Conservation (phyloP, 1,139 yeast species). For the Petasospora rhodanensis region DNA sequence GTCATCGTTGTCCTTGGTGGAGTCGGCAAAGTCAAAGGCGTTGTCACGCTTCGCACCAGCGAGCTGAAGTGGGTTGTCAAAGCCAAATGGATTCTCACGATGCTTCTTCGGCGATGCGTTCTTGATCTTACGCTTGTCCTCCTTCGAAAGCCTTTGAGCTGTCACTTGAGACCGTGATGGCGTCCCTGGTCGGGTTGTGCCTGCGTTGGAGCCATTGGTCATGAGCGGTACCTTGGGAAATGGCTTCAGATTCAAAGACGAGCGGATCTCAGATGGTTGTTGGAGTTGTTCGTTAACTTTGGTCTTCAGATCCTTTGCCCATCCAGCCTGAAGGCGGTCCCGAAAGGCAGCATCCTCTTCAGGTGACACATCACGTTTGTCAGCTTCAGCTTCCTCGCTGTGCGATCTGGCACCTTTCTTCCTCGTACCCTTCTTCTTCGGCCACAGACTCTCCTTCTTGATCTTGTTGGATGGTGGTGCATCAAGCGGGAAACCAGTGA, state of each 20-base stretch:
- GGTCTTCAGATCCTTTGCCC: slow-evolving; percentile 31
- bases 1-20: slow-evolving; percentile 60
- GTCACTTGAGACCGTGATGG: too few relatives aligned
- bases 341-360: too few relatives aligned
- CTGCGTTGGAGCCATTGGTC: too few relatives aligned
- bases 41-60: slow-evolving; percentile 25
- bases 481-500: slow-evolving; percentile 67
- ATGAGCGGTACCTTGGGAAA: too few relatives aligned
- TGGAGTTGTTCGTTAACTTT: slow-evolving; percentile 33
- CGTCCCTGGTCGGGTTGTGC: too few relatives aligned
- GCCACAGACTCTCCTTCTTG: slow-evolving; percentile 49
- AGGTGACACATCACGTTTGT: slow-evolving; percentile 5
- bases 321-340: slow-evolving; percentile 6
- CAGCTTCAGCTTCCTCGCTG: slow-evolving; percentile 3
- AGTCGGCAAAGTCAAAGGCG: slow-evolving; percentile 22
- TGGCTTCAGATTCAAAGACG: slow-evolving; percentile 12
- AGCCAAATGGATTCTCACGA: slow-evolving; percentile 29
- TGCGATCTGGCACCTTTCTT: slow-evolving; percentile 3
- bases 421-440: slow-evolving; percentile 17
- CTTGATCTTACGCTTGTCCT: slow-evolving; percentile 21
- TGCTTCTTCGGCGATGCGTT: slow-evolving; percentile 26
- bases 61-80: slow-evolving; percentile 23
- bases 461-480: slow-evolving; percentile 53
- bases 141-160: slow-evolving; percentile 2
- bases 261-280: slow-evolving; percentile 35